Conservation (phyloP, 148 eudicot species). For the Silene latifolia region DNA sequence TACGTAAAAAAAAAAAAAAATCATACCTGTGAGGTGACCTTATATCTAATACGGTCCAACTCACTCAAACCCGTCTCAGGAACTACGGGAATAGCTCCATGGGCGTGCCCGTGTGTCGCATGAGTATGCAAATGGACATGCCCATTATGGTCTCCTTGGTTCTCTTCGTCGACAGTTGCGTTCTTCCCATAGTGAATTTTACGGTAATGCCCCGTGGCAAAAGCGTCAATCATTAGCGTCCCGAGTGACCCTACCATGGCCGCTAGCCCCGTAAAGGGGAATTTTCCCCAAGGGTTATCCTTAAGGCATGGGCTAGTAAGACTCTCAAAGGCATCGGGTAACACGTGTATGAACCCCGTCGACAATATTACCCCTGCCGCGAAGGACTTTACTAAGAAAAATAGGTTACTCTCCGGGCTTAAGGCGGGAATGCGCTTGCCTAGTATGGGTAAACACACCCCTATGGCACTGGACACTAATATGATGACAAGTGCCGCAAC, state of each 20-base stretch:
- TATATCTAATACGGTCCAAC: conserved; percentile 29
- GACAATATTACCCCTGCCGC: conserved; percentile 45
- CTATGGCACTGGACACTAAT: conserved; percentile 21
- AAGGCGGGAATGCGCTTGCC: conserved; percentile 24
- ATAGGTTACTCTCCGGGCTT: conserved; percentile 26
- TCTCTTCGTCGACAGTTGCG: background rate
- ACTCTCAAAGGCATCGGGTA: conserved; percentile 33
- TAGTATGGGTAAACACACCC: conserved; percentile 31
- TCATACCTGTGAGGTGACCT: conserved; percentile 42
- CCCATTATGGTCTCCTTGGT: conserved; percentile 5
- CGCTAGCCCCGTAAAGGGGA: conserved; percentile 33
- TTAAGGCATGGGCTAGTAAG: conserved; percentile 34
- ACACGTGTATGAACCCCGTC: conserved; percentile 35
- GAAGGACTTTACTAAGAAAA: conserved; percentile 36
- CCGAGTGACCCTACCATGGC: conserved; percentile 30
- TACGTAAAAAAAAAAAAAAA: too few species aligned
- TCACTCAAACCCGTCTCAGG: conserved; percentile 24
- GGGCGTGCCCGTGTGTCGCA: conserved; percentile 29
- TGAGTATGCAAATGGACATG: conserved; percentile 25
- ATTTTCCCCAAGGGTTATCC: conserved; percentile 20
- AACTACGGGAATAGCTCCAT: conserved; percentile 17
- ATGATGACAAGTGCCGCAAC: conserved; percentile 27
- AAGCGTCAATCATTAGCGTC: conserved; percentile 39
- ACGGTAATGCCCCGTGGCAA: conserved; percentile 31
- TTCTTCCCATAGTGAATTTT: conserved; percentile 23